A percentile compares a stretch with the other conserved stretches of the same genome.
phyloP scores from a whole-genome alignment of 345 rosid genomes.

The Eucalyptus victrix region DNA sequence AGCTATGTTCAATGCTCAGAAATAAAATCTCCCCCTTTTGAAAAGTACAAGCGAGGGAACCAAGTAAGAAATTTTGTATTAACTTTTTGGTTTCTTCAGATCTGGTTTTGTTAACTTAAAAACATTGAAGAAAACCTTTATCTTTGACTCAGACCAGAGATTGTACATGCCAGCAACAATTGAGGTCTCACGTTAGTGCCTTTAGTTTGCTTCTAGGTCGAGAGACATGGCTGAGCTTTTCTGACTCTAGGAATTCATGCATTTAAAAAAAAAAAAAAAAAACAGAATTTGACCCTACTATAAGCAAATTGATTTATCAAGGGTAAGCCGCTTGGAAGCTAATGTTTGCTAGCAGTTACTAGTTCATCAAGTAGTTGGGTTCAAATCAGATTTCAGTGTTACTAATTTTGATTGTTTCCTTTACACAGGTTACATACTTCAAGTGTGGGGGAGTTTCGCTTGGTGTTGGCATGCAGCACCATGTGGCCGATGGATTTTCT shows the following conservation, averaged over 20 bases:
- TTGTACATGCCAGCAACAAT: neutral
- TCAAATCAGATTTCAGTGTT: neutral
- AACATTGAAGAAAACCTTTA: neutral
- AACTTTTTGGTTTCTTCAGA: neutral
- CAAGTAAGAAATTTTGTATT: neutral
- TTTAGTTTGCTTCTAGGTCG: neutral
- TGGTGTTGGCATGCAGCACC: conserved; percentile 37
- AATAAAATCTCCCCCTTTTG: neutral
- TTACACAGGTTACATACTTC: neutral
- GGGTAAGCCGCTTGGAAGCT: neutral
- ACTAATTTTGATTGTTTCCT: neutral
- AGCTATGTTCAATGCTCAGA: neutral
- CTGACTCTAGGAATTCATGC: neutral
- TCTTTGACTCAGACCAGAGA: neutral
- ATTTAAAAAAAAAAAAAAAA: neutral
- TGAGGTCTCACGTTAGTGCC: neutral
- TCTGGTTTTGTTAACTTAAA: neutral
- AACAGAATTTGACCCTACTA: neutral
- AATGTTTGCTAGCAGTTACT: neutral
- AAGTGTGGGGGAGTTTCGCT: conserved; percentile 40
- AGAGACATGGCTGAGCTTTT: neutral
- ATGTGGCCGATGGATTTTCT: neutral
- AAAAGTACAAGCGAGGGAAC: neutral
- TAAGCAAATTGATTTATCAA: neutral
- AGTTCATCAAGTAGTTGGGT: neutral